Percentiles rank a stretch among this genome's conserved stretches.
These are phyloP conservation scores for Mycena citricolor DNA, from an alignment of 1,284 basidiomycete species.

Conservation along the genomic window DNA sequence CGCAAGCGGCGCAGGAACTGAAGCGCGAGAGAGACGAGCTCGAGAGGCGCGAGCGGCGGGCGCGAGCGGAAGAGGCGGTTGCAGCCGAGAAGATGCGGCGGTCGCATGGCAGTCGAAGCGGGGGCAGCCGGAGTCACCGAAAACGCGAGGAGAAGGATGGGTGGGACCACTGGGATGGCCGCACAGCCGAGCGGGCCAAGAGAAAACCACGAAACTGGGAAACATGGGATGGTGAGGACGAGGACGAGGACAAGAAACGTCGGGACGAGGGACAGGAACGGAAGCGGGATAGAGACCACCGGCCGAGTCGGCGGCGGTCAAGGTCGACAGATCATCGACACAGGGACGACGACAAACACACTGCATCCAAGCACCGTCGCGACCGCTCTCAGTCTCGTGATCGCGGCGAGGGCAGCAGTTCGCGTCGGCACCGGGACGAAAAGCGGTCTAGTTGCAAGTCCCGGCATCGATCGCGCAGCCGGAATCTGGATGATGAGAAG, in stretches of 20 bases:
- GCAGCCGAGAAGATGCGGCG: slow-evolving; percentile 59
- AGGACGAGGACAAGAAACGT: slow-evolving; percentile 27
- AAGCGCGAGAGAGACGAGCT: slow-evolving; percentile 63
- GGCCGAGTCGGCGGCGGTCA: slow-evolving; percentile 5
- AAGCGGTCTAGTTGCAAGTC: slow-evolving; percentile 11
- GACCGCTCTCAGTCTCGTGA: no score
- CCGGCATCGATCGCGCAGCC: slow-evolving; percentile 12
- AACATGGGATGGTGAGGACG: slow-evolving; percentile 37
- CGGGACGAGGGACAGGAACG: slow-evolving; percentile 5
- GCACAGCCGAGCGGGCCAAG: slow-evolving; percentile 39
- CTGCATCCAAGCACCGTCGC: slow-evolving; percentile 10
- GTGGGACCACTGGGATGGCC: slow-evolving; percentile 50
- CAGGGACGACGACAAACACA: slow-evolving; percentile 7
- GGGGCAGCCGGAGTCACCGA: slow-evolving; percentile 32
- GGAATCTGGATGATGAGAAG: slow-evolving; percentile 12
- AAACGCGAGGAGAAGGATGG: slow-evolving; percentile 37
- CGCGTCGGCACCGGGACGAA: slow-evolving; percentile 13
- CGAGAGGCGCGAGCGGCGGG: slow-evolving; percentile 57
- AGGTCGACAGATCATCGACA: slow-evolving; percentile 14
- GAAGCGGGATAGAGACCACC: not conserved
- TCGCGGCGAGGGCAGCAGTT: slow-evolving; percentile 2
- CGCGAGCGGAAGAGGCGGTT: slow-evolving; percentile 68
- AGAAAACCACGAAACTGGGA: slow-evolving; percentile 45
- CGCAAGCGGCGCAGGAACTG: slow-evolving; percentile 69
- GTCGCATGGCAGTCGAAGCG: slow-evolving; percentile 34